Evolutionary conservation across 495 filamentous ascomycete species (phyloP), one percentile per base, ranked within the genome.

Genomic region (Tuber magnatum): DNA sequence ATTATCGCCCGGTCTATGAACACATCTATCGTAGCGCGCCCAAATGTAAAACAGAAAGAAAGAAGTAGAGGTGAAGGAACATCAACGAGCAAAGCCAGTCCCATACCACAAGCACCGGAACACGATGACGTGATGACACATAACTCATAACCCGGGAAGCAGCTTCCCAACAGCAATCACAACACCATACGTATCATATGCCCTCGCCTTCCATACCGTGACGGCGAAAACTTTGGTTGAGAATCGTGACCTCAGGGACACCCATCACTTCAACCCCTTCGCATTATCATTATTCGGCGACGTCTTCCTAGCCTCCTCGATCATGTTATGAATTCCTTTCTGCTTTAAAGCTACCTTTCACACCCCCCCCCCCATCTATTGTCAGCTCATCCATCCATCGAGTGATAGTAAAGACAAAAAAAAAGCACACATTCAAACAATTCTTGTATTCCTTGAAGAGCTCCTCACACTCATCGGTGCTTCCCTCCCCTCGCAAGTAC

Each of bases 381-480:
- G 56, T 40, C 40, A 72, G 35, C 68, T 41, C 38, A 48, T 68
- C 24, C 73, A 65, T 71, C 41, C 9, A 16, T 6, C 71, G 40
- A 39, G 70, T 22, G 35, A 39, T 16, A 44, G 46, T 71, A 61
- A 28, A 61, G 51, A 56, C 8, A 44, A 14, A 51, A 24, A 38
- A 40, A 35, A 71, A 46, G 85, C 87, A 81, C 84, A 92, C 91
- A 71, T 85, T 87, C 71, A 93, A 80, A 80, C 91, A 93, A 20
- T 84, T 80, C 82, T 90, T 90, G 83, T 93, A 93, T 73, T 91
- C 86, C 69, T 87, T 86, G 82, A 93, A 92, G 24, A 92, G 82
- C 18, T 85, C 87, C 77, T 89, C 88, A 76, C 91, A 93, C 82
- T 93, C 91, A 82, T 92, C 89, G 14, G 87, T 87, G 42, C 86